phyloP scores from a whole-genome alignment of 495 filamentous ascomycete species.

The Pyrenopolyporus hunteri region DNA sequence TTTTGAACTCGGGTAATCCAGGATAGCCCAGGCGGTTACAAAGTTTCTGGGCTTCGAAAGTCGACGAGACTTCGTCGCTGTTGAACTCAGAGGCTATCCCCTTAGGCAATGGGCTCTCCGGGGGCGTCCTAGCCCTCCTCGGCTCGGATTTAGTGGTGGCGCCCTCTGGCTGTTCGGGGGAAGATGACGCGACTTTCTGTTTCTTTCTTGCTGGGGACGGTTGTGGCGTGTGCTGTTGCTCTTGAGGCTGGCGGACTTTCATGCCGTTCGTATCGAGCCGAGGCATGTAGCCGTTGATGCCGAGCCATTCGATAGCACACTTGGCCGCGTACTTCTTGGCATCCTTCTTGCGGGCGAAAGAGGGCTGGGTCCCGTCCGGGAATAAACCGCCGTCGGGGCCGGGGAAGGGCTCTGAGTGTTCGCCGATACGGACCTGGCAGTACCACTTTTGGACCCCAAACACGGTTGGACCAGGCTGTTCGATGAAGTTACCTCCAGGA shows the following conservation, averaged over 20 bases:
- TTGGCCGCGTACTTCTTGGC: slow-evolving; percentile 55
- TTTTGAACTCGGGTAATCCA: neutral
- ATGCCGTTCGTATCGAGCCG: slow-evolving; percentile 7
- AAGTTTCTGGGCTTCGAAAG: slow-evolving; percentile 1
- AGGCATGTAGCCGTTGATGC: slow-evolving; percentile 35
- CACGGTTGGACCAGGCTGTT: slow-evolving; percentile 9
- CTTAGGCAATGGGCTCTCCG: slow-evolving; percentile 5
- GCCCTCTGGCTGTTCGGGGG: neutral
- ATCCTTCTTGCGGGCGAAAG: slow-evolving; percentile 50
- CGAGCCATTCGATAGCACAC: slow-evolving; percentile 49
- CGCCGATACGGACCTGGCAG: slow-evolving; percentile 29
- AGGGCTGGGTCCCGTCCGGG: slow-evolving; percentile 15
- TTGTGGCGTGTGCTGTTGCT: slow-evolving; percentile 1
- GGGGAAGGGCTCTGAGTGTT: slow-evolving; percentile 38
- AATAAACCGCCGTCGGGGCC: slow-evolving; percentile 28
- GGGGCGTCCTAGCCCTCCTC: slow-evolving; percentile 12
- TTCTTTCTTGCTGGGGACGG: slow-evolving; percentile 23
- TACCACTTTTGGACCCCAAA: slow-evolving; percentile 24
- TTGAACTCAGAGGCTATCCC: slow-evolving; percentile 26
- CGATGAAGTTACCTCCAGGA: slow-evolving; percentile 14
- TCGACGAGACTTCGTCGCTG: slow-evolving; percentile 20
- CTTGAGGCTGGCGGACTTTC: neutral
- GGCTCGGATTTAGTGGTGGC: slow-evolving; percentile 27
- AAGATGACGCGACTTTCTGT: slow-evolving; percentile 14
- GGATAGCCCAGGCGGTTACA: slow-evolving; percentile 10